Evolutionary conservation across 345 rosid species (phyloP).

Genomic region (Eucalyptus tenuipes): DNA sequence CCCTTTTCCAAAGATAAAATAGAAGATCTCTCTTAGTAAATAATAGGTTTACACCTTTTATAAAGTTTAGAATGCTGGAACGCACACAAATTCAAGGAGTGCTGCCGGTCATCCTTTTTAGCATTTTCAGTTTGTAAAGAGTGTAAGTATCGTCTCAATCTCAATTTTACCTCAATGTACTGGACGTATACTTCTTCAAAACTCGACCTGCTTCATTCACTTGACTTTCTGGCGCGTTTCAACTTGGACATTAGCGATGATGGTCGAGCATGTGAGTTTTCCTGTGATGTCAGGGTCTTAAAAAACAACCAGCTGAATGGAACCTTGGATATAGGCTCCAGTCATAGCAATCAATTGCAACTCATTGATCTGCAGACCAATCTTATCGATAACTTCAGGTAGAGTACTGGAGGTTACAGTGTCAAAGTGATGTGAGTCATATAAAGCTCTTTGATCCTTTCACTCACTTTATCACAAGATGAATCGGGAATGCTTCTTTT

Average conservation of each 20-base stretch:
- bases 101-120: slow-evolving; percentile 42
- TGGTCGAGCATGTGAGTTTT: background rate
- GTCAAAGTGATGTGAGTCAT: slow-evolving; percentile 34
- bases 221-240: background rate
- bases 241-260: background rate
- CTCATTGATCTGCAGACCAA: slow-evolving; percentile 46
- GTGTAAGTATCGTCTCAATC: background rate
- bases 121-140: slow-evolving; percentile 2
- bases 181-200: background rate
- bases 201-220: background rate
- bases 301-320: slow-evolving; percentile 36
- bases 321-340: slow-evolving; percentile 37
- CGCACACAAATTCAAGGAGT: slow-evolving; percentile 26
- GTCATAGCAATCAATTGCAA: slow-evolving; percentile 24
- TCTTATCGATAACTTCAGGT: slow-evolving; percentile 8
- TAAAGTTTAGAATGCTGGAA: slow-evolving; percentile 48
- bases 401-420: background rate
- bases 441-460: background rate
- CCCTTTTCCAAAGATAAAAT: no score
- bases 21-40: no score
- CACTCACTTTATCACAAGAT: background rate
- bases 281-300: slow-evolving; percentile 19
- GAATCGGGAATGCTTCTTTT: background rate
- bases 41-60: background rate
- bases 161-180: background rate